Conservation (phyloP, 148 eudicot genomes). For the Camellia lanceoleosa region DNA sequence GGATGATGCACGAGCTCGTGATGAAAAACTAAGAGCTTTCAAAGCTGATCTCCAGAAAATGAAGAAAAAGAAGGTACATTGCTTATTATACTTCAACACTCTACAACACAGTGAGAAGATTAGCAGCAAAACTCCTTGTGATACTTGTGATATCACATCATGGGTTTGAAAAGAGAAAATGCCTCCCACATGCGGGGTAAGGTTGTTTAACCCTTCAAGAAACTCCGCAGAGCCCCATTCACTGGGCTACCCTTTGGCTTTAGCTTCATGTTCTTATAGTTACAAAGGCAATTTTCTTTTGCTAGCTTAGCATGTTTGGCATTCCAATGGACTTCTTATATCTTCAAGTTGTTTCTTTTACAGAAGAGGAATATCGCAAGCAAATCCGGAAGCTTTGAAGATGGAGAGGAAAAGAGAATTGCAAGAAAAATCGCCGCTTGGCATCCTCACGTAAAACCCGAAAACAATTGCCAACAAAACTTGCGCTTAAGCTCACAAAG, state of each 20-base stretch:
- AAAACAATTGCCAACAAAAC: slow-evolving; percentile 50
- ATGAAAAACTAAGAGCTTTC: slow-evolving; percentile 72
- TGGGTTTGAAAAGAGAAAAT: not conserved
- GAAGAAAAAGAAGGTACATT: slow-evolving; percentile 82
- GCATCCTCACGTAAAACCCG: slow-evolving; percentile 48
- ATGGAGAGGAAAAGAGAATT: slow-evolving; percentile 91
- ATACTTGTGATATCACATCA: slow-evolving; percentile 6
- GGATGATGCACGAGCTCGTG: slow-evolving; percentile 96
- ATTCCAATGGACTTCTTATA: no score
- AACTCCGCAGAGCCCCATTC: not conserved
- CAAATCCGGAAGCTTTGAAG: slow-evolving; percentile 78
- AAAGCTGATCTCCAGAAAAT: slow-evolving; percentile 95
- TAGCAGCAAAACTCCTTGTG: slow-evolving; percentile 5
- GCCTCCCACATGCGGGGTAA: no score
- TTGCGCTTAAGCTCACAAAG: slow-evolving; percentile 65
- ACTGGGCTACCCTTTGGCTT: not conserved
- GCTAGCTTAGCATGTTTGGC: no score
- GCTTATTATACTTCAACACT: slow-evolving; percentile 1
- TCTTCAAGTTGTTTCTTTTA: slow-evolving; percentile 4
- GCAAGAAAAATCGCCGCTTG: slow-evolving; percentile 66
- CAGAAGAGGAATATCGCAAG: slow-evolving; percentile 81
- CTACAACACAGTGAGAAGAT: not conserved
- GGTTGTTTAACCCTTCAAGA: no score
- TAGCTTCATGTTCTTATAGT: not conserved
- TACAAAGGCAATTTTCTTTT: not conserved